phyloP scores from a whole-genome alignment of 2,329 filamentous ascomycete species.

The Exophiala viscosa region DNA sequence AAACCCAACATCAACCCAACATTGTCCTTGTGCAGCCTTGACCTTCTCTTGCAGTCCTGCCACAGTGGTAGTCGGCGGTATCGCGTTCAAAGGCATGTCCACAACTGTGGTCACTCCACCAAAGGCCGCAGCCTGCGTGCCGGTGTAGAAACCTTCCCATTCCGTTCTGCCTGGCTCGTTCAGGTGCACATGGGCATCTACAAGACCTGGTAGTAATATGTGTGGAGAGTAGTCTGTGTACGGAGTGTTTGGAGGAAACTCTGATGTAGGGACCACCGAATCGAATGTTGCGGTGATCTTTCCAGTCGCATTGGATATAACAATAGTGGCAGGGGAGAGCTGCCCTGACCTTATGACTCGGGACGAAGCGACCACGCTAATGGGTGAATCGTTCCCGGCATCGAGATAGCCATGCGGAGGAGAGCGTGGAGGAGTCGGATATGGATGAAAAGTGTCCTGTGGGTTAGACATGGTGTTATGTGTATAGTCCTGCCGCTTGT shows the following conservation, averaged over 20 bases:
- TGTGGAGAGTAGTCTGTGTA: constrained; percentile 84
- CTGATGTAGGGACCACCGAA: constrained; percentile 66
- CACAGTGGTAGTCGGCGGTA: constrained; percentile 91
- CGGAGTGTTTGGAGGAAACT: constrained; percentile 67
- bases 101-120: constrained; percentile 95
- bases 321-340: constrained; percentile 77
- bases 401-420: constrained; percentile 23
- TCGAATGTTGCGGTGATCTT: constrained; percentile 77
- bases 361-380: constrained; percentile 78
- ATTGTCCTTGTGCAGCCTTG: constrained; percentile 75
- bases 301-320: constrained; percentile 72
- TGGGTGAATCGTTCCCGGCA: constrained; percentile 37
- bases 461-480: constrained; percentile 19
- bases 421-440: constrained; percentile 27
- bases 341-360: constrained; percentile 74
- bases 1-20: constrained; percentile 98
- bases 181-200: constrained; percentile 95
- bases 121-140: constrained; percentile 87
- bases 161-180: constrained; percentile 96
- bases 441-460: constrained; percentile 18
- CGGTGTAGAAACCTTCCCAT: constrained; percentile 97
- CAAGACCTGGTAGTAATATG: constrained; percentile 82
- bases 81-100: constrained; percentile 97
- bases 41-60: constrained; percentile 79
- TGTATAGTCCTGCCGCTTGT: constrained; percentile 9